These are phyloP conservation scores for Ilex asprella DNA, from an alignment of 257 asterid species.

Conservation along the genomic window DNA sequence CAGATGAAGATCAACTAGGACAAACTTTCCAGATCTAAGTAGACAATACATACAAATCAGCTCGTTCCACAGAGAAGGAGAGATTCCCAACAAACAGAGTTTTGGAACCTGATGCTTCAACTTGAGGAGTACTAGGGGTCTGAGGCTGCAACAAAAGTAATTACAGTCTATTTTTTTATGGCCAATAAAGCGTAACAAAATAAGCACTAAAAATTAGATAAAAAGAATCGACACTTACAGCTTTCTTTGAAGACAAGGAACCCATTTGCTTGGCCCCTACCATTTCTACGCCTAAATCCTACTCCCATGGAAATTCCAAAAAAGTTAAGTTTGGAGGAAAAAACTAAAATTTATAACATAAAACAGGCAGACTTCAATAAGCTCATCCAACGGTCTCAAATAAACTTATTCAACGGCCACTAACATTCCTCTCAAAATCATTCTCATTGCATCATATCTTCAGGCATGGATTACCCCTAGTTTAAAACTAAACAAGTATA, in stretches of 20 bases:
- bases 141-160: slow-evolving; percentile 30
- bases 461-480: too few species aligned
- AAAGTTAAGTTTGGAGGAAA: too few species aligned
- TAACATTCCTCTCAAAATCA: too few species aligned
- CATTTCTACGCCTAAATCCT: slow-evolving; percentile 57
- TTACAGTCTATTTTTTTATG: neutral
- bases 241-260: slow-evolving; percentile 17
- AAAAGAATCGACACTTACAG: slow-evolving; percentile 25
- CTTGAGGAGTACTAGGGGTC: slow-evolving; percentile 40
- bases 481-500: too few species aligned
- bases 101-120: slow-evolving; percentile 41
- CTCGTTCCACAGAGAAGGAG: slow-evolving; percentile 41
- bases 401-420: too few species aligned
- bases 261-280: slow-evolving; percentile 22
- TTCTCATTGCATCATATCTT: too few species aligned
- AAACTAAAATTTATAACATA: neutral
- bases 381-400: too few species aligned
- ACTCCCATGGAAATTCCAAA: slow-evolving; percentile 1
- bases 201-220: neutral
- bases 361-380: neutral
- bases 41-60: slow-evolving; percentile 52
- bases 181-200: neutral
- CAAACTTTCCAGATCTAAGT: neutral
- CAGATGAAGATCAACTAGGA: neutral
- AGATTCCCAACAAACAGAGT: slow-evolving; percentile 77